Evolutionary conservation across 1,139 yeast species (phyloP), one percentile per base, ranked within the genome.

Genomic region (Pichia sp.): DNA sequence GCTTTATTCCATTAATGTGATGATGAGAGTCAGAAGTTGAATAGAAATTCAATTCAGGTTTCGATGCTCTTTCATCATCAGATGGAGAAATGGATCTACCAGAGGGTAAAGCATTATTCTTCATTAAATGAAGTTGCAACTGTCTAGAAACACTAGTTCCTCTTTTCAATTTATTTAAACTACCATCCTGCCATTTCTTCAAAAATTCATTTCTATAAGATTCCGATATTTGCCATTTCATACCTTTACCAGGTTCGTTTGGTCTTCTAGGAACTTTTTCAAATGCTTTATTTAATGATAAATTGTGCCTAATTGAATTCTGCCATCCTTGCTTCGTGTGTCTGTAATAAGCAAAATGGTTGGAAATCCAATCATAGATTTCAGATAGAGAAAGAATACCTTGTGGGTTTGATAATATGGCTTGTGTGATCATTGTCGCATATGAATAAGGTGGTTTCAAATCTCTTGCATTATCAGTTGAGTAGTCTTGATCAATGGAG

Each of bases 401-500:
- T 47, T 90, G 95, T 2, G 77, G 75, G 48, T 88, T 85, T 3
- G 95, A 85, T 55, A 94, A 68, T 36, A 94, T 92, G 0, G 98
- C 97, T 62, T 92, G 97, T 3, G 98, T 87, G 55, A 92, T 92
- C 96, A 92, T 88, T 3, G 97, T 92, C 0, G 98, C 98, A 62
- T 92, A 92, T 29, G 95, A 84, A 61, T 84, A 92, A 1, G 98
- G 98, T 9, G 99, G 99, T 64, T 92, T 92, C 52, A 88, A 82
- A 59, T 90, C 95, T 60, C 83, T 85, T 38, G 95, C 80, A 51
- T 87, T 96, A 59, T 88, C 97, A 51, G 75, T 75, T n/a, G 95
- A 83, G 53, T 88, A 71, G 60, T 84, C 94, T 61, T 80, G 84
- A 55, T 77, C 81, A 46, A 72, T 61, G 51, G 53, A 49, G 26